phyloP scores from a whole-genome alignment of 140 eudicot species.

The Bidens hawaiensis region DNA sequence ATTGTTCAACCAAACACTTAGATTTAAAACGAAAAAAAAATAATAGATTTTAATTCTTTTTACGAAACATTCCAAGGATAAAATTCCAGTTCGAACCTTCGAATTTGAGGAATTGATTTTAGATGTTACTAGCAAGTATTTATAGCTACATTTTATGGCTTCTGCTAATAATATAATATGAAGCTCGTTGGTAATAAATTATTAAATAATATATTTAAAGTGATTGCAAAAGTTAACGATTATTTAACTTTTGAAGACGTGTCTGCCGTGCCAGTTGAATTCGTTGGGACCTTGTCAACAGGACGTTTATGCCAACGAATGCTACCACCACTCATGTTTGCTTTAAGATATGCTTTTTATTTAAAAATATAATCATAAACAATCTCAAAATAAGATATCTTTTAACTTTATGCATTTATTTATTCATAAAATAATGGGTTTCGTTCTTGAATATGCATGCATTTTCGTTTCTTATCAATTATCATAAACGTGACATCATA shows the following conservation, averaged over 20 bases:
- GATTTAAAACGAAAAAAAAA: too few species aligned
- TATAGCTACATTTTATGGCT: neutral
- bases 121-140: neutral
- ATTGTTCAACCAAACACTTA: too few species aligned
- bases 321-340: constrained; percentile 16
- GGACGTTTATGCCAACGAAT: constrained; percentile 35
- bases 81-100: neutral
- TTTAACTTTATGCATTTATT: neutral
- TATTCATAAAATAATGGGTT: neutral
- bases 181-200: neutral
- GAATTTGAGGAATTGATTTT: neutral
- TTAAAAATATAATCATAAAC: neutral
- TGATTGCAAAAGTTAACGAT: constrained; percentile 9
- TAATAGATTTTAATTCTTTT: too few species aligned
- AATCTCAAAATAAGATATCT: neutral
- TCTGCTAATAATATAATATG: neutral
- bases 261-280: constrained; percentile 31
- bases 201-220: constrained; percentile 12
- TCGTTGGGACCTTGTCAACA: constrained; percentile 30
- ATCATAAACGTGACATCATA: neutral
- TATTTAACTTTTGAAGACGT: constrained; percentile 4
- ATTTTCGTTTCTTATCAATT: neutral
- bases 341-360: constrained; percentile 3
- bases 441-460: neutral
- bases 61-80: too few species aligned